Evolutionary conservation across 345 rosid species (phyloP), one percentile per base, ranked within the genome.

Genomic region (Noccaea caerulescens): DNA sequence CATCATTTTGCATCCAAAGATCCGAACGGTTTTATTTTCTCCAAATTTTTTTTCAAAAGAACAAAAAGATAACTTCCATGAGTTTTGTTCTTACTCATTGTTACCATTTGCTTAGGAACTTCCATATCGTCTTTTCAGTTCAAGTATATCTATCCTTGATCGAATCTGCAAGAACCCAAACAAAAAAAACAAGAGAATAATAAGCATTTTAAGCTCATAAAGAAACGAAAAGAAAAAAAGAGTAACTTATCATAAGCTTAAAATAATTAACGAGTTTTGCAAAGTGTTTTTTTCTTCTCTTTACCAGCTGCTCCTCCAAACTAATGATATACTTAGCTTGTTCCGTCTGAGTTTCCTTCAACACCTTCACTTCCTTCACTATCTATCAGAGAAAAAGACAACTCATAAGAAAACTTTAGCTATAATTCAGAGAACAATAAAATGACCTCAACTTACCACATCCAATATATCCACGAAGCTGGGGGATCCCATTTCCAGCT

Each of bases 291-390:
- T 27, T 27, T 27, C 23, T 27, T 27, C 3, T 27, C 30, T 27
- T 45, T 69, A 87, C 92, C 89, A 84, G 82, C 39, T 87, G 84
- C 60, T 76, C 70, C 81, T 87, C 83, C 76, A 87, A 63, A 30
- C 44, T 44, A 45, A 57, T 60, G 56, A 82, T 63, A 55, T 69
- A 79, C 67, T 68, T 70, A 45, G 11, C 70, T 76, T 87, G 90
- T 57, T 79, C 30, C 27, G 30, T 33, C 64, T 77, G 84, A 74
- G 79, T 74, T 34, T 37, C 36, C 82, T 73, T 82, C 70, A 87
- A 73, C 41, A 72, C 84, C 68, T 62, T 72, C 63, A 83, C 75
- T 72, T 79, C 81, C 10, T 16, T 0, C 8, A 68, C 25, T 72
- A 87, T 61, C 89, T 87, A 50, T 2, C 71, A 68, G 13, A 72